Base-by-base conservation (phyloP, 116 monocot genomes). In the Trichopus zeylanicus region DNA sequence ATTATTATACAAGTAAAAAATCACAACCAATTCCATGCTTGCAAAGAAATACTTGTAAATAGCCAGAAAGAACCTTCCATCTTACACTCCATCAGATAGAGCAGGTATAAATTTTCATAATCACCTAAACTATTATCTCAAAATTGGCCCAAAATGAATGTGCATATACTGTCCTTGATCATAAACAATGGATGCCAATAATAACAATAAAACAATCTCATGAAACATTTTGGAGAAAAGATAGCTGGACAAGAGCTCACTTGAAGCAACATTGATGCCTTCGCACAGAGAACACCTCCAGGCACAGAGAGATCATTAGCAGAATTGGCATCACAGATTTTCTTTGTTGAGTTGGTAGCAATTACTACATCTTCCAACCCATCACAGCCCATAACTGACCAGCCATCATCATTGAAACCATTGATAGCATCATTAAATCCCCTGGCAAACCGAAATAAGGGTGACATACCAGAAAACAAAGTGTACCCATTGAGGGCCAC, bases 361-460 rank as follows among this genome's bases (percentile, higher is more conserved):
- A 91, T 64, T 21, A 82, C 63, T n/a, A 97, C 78, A 67, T 97
- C 97, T 64, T 91, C 97, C 25, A 73, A 59, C 31, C 87, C 97
- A 66, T 97, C 91, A 63, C 79, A 46, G 19, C 63, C 67, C 78
- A 90, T 66, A 23, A 87, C 55, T 31, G 85, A 84, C 97, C 97
- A 97, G 3, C 97, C 97, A 70, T 91, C 87, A 67, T 97, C 91
- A 54, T 48, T 56, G 37, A 90, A 97, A 30, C 95, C 84, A 70
- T 83, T 90, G 58, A 90, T 84, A 58, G 95, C 95, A 65, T 97
- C 91, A 77, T 97, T 87, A 54, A 97, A 97, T 5, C 87, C 95
- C 66, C 95, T 92, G 67, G 27, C 73, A 29, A 5, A 34, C 27
- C 28, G 68, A n/a, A 18, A 59, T 9, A 18, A 35, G 7, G 2